phyloP scores from a whole-genome alignment of 768 basidiomycete species.

The Tulasnella sp. region DNA sequence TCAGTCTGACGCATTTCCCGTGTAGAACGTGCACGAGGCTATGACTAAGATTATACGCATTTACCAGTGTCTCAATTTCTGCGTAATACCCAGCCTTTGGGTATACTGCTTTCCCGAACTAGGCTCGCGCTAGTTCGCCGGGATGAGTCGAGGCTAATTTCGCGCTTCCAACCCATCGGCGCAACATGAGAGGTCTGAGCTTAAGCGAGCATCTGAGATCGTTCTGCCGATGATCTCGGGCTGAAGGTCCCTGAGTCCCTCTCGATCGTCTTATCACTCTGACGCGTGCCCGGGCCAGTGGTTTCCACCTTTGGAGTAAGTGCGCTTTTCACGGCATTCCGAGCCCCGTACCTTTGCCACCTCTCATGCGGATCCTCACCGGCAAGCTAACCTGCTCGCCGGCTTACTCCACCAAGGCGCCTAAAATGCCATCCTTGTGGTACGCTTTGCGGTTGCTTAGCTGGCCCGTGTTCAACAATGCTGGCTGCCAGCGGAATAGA shows the following conservation, averaged over 20 bases:
- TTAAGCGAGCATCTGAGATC: conserved; percentile 14
- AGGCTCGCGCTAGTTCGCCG: not conserved
- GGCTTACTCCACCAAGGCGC: not conserved
- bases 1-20: too few relatives aligned
- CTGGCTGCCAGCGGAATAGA: not conserved
- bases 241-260: not conserved
- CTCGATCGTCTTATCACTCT: not conserved
- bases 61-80: too few relatives aligned
- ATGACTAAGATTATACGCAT: too few relatives aligned
- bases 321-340: not conserved
- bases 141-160: not conserved
- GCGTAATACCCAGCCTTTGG: too few relatives aligned
- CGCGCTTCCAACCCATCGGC: not conserved
- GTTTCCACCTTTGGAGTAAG: not conserved
- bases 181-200: not conserved
- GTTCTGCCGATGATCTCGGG: not conserved
- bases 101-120: not conserved
- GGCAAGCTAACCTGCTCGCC: not conserved
- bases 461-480: not conserved
- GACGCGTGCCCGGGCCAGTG: not conserved
- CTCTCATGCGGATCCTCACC: not conserved
- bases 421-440: not conserved
- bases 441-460: not conserved
- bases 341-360: not conserved
- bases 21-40: too few relatives aligned